These are phyloP conservation scores for Alternaria novae-zelandiae DNA, from an alignment of 2,329 filamentous ascomycete genomes.

Conservation along the genomic window DNA sequence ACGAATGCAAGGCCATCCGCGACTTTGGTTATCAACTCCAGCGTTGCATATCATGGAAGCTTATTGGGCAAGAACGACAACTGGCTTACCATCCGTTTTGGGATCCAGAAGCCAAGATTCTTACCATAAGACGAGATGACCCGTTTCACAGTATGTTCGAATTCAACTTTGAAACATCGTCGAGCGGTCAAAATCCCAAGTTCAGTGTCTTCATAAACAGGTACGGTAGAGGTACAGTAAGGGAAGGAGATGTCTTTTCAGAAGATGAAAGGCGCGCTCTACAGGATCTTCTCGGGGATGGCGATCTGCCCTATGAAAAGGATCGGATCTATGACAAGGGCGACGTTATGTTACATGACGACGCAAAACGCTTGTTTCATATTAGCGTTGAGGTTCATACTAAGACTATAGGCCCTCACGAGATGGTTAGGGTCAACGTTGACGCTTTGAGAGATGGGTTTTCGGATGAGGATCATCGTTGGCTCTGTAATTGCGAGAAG, in stretches of 20 bases:
- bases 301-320: not conserved
- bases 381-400: not conserved
- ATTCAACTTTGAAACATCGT: not conserved
- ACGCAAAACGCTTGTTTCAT: rapidly evolving
- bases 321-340: not conserved
- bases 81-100: not conserved
- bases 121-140: rapidly evolving
- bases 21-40: not conserved
- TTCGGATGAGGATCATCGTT: not conserved
- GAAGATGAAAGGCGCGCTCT: not conserved
- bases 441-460: not conserved
- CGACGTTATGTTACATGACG: not conserved
- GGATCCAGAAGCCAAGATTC: not conserved
- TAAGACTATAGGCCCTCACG: not conserved
- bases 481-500: not conserved
- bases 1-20: not conserved
- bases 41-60: too few relatives aligned
- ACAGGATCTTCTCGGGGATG: not conserved
- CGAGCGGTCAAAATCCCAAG: not conserved
- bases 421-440: rapidly evolving
- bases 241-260: not conserved
- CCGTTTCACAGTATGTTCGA: not conserved
- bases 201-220: not conserved
- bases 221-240: not conserved
- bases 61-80: too few relatives aligned